Evolutionary conservation across 192 early-diverging fungal species (phyloP).

Genomic region (Backusella australiensis): DNA sequence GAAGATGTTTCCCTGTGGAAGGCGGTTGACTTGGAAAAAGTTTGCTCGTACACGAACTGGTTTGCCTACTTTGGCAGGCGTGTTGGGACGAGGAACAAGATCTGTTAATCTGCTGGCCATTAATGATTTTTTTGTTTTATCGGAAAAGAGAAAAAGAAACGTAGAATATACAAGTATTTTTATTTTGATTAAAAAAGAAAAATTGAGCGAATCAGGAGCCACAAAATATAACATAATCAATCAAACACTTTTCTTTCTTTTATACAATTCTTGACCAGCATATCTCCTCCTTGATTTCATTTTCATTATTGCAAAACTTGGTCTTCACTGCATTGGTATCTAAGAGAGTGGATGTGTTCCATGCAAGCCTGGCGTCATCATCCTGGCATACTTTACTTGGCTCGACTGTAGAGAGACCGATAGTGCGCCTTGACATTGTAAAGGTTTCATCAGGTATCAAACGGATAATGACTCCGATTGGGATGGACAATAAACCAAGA

Average conservation of each 20-base stretch:
- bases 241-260: not conserved
- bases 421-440: slow-evolving; percentile 21
- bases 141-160: too few relatives aligned
- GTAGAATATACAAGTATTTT: too few relatives aligned
- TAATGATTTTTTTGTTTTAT: too few relatives aligned
- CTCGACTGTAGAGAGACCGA: slow-evolving; percentile 35
- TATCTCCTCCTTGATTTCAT: slow-evolving; percentile 37
- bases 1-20: slow-evolving; percentile 66
- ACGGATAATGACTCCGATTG: slow-evolving; percentile 80
- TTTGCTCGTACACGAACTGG: slow-evolving; percentile 56
- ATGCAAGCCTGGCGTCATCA: not conserved
- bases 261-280: slow-evolving; percentile 39
- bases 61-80: slow-evolving; percentile 42
- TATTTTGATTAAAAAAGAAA: not conserved
- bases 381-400: slow-evolving; percentile 19
- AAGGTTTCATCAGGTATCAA: slow-evolving; percentile 72
- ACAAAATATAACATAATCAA: not conserved
- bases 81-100: slow-evolving; percentile 41
- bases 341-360: not conserved
- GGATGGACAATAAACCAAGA: slow-evolving; percentile 76
- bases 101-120: slow-evolving; percentile 38
- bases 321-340: not conserved
- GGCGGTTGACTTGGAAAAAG: slow-evolving; percentile 72
- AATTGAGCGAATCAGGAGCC: not conserved
- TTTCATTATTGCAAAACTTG: slow-evolving; percentile 18